phyloP scores from a whole-genome alignment of 192 early-diverging fungal genomes.

The Coemansia sp. region DNA sequence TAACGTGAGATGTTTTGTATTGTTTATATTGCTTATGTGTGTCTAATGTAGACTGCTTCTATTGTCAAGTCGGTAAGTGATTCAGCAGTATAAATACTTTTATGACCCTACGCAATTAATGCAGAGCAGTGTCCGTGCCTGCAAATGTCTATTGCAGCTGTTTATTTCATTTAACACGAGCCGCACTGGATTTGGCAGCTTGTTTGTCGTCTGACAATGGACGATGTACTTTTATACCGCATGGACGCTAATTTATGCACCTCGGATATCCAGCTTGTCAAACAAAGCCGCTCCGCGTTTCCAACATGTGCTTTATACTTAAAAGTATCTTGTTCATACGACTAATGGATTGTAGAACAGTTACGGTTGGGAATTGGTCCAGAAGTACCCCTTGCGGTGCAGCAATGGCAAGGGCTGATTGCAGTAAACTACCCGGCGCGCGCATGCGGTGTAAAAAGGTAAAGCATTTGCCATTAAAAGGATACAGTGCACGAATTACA shows the following conservation, averaged over 20 bases:
- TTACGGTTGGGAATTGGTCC: slow-evolving; percentile 66
- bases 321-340: neutral
- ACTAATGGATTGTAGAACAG: slow-evolving; percentile 58
- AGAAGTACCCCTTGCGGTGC: slow-evolving; percentile 75
- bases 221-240: neutral
- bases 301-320: neutral
- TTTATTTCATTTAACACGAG: neutral
- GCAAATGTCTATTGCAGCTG: neutral
- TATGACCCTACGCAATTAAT: neutral
- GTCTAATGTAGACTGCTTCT: slow-evolving; percentile 66
- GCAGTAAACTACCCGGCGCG: slow-evolving; percentile 90
- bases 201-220: neutral
- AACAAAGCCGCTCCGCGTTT: neutral
- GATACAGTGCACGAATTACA: neutral
- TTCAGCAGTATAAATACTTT: neutral
- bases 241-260: slow-evolving; percentile 9
- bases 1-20: neutral
- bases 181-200: neutral
- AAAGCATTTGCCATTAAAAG: slow-evolving; percentile 13
- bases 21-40: neutral
- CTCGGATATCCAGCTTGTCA: neutral
- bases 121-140: neutral
- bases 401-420: slow-evolving; percentile 88
- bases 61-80: slow-evolving; percentile 72
- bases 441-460: slow-evolving; percentile 72